A percentile compares a stretch with the other conserved stretches of the same genome.
Conservation (phyloP, 768 basidiomycete genomes). For the Calocybe indica region DNA sequence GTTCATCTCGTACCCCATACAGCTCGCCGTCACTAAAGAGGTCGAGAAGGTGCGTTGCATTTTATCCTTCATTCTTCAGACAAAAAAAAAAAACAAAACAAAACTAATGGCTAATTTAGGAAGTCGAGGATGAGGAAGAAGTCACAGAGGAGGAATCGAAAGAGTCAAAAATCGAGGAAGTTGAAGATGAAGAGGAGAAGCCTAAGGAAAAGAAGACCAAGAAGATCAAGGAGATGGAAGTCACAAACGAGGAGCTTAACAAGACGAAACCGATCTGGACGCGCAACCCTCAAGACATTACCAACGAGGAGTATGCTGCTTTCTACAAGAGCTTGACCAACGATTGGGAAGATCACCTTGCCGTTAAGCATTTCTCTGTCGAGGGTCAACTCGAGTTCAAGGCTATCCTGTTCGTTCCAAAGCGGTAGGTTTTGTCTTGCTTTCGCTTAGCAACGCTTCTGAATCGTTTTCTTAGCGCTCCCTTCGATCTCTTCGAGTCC, state of each 20-base stretch:
- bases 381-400: conserved; percentile 99
- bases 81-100: no score
- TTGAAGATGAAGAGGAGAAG: conserved; percentile 79
- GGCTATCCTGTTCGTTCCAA: conserved; percentile 96
- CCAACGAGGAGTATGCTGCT: conserved; percentile 83
- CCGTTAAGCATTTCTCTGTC: conserved; percentile 99
- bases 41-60: conserved; percentile 81
- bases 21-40: conserved; percentile 97
- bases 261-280: conserved; percentile 99
- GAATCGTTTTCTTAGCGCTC: conserved; percentile 52
- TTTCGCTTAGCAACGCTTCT: conserved; percentile 1
- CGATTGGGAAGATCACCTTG: conserved; percentile 99
- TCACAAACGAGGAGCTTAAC: conserved; percentile 96
- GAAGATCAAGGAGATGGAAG: conserved; percentile 86
- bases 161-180: conserved; percentile 76
- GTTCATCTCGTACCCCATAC: conserved; percentile 99
- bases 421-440: conserved; percentile 54
- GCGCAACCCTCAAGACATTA: conserved; percentile 94
- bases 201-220: conserved; percentile 91
- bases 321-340: conserved; percentile 99
- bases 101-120: conserved; percentile 38
- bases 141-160: conserved; percentile 67
- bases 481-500: conserved; percentile 99
- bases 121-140: conserved; percentile 82
- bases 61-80: background rate